Evolutionary conservation across 2,329 filamentous ascomycete species (phyloP), one percentile per base, ranked within the genome.

Genomic region (Neurospora sp.): DNA sequence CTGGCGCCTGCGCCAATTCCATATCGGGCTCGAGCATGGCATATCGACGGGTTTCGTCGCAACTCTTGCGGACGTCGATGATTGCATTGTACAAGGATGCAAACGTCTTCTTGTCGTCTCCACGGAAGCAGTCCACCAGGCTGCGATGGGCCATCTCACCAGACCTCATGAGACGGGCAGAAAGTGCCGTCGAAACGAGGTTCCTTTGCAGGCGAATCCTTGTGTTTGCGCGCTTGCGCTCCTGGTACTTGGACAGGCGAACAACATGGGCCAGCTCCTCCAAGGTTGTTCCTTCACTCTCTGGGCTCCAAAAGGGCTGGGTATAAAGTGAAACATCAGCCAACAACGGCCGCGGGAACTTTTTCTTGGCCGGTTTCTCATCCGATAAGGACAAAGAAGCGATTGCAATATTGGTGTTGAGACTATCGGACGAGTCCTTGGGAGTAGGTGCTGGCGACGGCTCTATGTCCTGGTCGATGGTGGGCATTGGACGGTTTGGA

Each of bases 211-310:
- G 84, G 70, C 91, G 89, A 73, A 91, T 84, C 74, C 92, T 86
- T 66, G 89, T 91, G 77, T 90, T 89, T 73, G 87, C 85, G 81
- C 91, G 88, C 83, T 92, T 91, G 83, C 91, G 90, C 83, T 92
- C 90, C 80, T 95, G 92, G 78, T 93, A 93, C 76, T 89, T 91
- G 78, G 91, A 91, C 72, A 93, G 83, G 72, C 91, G 88, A 73
- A 93, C 90, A 75, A 94, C 81, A 79, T 93, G 91, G 68, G 91
- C 91, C 74, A 95, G 86, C 80, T 94, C 91, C 76, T 92, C 88
- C 72, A 95, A 83, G 15, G 89, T 91, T 66, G 90, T 92, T 70
- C 87, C 86, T 66, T 90, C 87, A 68, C 84, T 84, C 72, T 90
- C 87, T 43, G 86, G 84, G 67, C 86, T 83, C 69, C 90, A 79